These are phyloP conservation scores for Rhypophila decipiens DNA, from an alignment of 495 filamentous ascomycete genomes.

Conservation along the genomic window DNA sequence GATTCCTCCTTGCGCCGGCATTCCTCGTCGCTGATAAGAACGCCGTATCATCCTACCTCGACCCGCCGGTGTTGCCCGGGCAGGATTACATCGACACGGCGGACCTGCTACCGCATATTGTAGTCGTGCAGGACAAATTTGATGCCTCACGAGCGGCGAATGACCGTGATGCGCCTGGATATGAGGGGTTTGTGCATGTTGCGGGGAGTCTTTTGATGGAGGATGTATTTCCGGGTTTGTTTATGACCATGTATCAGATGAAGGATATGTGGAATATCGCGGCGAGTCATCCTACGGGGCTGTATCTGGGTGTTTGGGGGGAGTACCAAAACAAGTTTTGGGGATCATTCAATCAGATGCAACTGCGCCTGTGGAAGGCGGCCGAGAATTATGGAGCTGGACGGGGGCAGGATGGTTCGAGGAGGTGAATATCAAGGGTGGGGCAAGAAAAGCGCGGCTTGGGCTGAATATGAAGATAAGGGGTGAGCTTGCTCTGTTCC, in stretches of 20 bases:
- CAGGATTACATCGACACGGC: slow-evolving; percentile 8
- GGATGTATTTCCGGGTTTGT: slow-evolving; percentile 7
- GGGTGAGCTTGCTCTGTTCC: too few species aligned
- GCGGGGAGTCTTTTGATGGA: slow-evolving; percentile 8
- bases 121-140: neutral
- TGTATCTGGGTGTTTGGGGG: slow-evolving; percentile 4
- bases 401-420: too few species aligned
- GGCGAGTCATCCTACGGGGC: slow-evolving; percentile 2
- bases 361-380: too few species aligned
- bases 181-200: slow-evolving; percentile 10
- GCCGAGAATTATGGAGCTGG: too few species aligned
- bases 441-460: too few species aligned
- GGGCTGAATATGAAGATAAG: too few species aligned
- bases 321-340: slow-evolving; percentile 4
- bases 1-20: neutral
- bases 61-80: neutral
- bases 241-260: neutral
- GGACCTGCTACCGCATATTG: slow-evolving; percentile 3
- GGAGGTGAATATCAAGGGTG: too few species aligned
- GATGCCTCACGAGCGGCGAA: neutral
- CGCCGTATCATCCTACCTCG: slow-evolving; percentile 6
- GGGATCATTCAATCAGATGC: too few species aligned
- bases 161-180: neutral
- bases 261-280: slow-evolving; percentile 10
- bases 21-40: slow-evolving; percentile 9